Evolutionary conservation across 148 eudicot genomes (phyloP).

Genomic region (Dysphania ambrosioides): DNA sequence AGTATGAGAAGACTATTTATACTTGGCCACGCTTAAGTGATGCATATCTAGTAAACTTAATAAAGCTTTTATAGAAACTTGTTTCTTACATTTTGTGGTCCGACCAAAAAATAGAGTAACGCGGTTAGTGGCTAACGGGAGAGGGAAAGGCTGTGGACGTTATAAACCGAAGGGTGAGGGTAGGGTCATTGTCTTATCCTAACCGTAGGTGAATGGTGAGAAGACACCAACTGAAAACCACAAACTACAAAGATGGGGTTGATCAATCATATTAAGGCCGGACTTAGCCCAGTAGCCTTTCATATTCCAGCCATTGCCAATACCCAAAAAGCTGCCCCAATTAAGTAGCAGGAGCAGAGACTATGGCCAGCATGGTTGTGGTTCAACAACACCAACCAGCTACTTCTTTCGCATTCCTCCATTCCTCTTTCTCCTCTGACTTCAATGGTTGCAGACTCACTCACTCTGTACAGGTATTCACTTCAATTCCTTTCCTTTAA

Average conservation of each 20-base stretch:
- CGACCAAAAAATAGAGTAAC: not conserved
- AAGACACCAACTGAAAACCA: conserved; percentile 23
- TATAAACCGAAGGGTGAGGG: conserved; percentile 9
- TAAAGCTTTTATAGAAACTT: too few relatives aligned
- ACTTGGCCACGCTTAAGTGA: too few relatives aligned
- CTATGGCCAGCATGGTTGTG: conserved; percentile 44
- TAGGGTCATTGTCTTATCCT: conserved; percentile 70
- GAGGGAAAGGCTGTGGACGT: conserved; percentile 29
- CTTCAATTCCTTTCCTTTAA: not conserved
- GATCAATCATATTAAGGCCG: conserved; percentile 7
- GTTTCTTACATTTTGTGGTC: too few relatives aligned
- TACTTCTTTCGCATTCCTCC: conserved; percentile 49
- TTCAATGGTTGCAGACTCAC: conserved; percentile 65
- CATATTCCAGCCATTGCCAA: conserved; percentile 1
- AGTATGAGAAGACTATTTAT: too few relatives aligned
- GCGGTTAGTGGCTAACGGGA: not conserved
- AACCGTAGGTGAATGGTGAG: conserved; percentile 38
- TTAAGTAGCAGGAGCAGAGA: not conserved
- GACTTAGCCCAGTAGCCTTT: too few relatives aligned
- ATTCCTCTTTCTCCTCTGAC: conserved; percentile 71
- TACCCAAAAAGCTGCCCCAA: too few relatives aligned
- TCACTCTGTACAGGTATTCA: conserved; percentile 66
- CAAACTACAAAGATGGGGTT: conserved; percentile 14
- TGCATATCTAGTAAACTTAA: too few relatives aligned
- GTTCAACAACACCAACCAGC: conserved; percentile 53